Conservation (phyloP, 805 yeast genomes). For the Ascoidea tarda region DNA sequence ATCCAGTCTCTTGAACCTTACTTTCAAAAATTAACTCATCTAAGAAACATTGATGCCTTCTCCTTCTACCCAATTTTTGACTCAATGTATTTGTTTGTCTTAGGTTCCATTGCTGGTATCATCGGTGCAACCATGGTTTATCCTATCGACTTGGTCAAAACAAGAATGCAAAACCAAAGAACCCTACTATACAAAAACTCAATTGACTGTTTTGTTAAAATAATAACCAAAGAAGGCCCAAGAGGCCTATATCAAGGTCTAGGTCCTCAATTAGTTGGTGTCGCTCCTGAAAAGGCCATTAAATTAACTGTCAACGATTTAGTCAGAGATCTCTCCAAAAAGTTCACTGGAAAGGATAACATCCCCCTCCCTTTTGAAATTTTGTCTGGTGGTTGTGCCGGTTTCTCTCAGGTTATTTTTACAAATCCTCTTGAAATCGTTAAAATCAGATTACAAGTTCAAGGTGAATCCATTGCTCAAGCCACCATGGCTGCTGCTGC, state of each 20-base stretch:
- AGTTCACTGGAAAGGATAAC: conserved; percentile 30
- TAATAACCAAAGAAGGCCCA: conserved; percentile 58
- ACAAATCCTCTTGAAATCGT: conserved; percentile 95
- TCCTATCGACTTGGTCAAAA: conserved; percentile 91
- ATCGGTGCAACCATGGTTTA: conserved; percentile 97
- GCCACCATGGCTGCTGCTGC: conserved; percentile 1
- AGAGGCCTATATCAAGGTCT: conserved; percentile 65
- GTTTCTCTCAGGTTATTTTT: conserved; percentile 91
- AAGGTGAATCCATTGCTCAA: conserved; percentile 50
- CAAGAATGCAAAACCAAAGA: conserved; percentile 95
- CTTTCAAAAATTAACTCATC: background rate
- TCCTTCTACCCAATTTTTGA: conserved; percentile 56
- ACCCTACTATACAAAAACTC: conserved; percentile 63
- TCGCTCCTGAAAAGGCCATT: conserved; percentile 97
- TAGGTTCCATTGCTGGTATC: conserved; percentile 95
- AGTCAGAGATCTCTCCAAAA: conserved; percentile 60
- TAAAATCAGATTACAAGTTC: conserved; percentile 87
- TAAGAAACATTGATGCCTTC: conserved; percentile 1
- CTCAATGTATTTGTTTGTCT: conserved; percentile 71
- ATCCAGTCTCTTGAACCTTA: conserved; percentile 18
- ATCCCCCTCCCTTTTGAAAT: conserved; percentile 52
- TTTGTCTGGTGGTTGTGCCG: conserved; percentile 86
- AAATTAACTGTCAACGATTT: conserved; percentile 89
- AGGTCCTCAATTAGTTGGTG: conserved; percentile 90
- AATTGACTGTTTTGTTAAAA: conserved; percentile 72